Percentiles rank a stretch among this genome's conserved stretches.
These are phyloP conservation scores for Russula sp. DNA, from an alignment of 768 basidiomycete species.

Conservation along the genomic window DNA sequence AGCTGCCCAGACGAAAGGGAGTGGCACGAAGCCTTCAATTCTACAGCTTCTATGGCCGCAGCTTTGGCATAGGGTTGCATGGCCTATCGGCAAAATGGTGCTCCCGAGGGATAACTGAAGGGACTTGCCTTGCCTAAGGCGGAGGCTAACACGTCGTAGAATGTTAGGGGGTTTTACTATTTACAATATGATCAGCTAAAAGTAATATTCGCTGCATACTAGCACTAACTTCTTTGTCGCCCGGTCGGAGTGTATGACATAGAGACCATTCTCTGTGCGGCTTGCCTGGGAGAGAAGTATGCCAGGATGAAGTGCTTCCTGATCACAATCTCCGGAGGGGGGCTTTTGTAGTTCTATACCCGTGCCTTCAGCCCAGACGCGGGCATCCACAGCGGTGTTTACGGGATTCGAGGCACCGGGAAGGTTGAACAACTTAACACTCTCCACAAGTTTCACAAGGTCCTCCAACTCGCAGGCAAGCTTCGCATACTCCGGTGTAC, in stretches of 20 bases:
- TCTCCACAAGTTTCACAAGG: slow-evolving; percentile 71
- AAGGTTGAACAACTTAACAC: slow-evolving; percentile 56
- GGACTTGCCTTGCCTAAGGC: too few relatives aligned
- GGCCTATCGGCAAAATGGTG: background rate
- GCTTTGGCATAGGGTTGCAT: background rate
- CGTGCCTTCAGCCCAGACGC: slow-evolving; percentile 35
- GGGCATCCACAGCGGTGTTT: slow-evolving; percentile 31
- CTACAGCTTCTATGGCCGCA: background rate
- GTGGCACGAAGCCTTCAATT: background rate
- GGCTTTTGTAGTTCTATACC: slow-evolving; percentile 27
- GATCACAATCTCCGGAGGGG: slow-evolving; percentile 7
- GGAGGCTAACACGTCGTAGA: slow-evolving; percentile 23
- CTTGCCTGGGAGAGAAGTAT: slow-evolving; percentile 45
- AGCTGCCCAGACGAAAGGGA: background rate
- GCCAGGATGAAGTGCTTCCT: slow-evolving; percentile 32
- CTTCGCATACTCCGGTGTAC: slow-evolving; percentile 42
- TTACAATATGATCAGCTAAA: background rate
- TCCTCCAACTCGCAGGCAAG: slow-evolving; percentile 60
- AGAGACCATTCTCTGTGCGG: slow-evolving; percentile 45
- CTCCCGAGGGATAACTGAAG: background rate
- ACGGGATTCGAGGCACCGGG: slow-evolving; percentile 16
- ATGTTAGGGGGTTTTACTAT: slow-evolving; percentile 4
- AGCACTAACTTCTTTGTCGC: slow-evolving; percentile 13
- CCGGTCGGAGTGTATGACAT: slow-evolving; percentile 49
- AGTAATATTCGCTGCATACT: background rate